phyloP scores from a whole-genome alignment of 768 basidiomycete species.

The Hericium coralloides region DNA sequence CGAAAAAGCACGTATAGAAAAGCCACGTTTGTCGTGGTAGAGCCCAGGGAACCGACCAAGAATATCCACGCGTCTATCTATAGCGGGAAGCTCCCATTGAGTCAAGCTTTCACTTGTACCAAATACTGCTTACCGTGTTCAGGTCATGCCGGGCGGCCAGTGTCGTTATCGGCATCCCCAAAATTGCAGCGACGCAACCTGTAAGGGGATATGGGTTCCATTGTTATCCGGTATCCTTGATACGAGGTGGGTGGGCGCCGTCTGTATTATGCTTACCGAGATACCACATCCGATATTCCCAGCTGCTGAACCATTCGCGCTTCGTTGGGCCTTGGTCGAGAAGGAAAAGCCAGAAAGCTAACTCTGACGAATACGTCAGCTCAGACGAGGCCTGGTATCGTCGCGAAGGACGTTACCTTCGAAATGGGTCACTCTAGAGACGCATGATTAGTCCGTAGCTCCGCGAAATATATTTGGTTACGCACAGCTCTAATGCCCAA shows the following conservation, averaged over 20 bases:
- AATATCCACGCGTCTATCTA: constrained; percentile 74
- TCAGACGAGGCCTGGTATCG: neutral
- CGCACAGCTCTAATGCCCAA: constrained; percentile 76
- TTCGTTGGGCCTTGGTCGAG: constrained; percentile 66
- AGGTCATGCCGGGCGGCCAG: constrained; percentile 50
- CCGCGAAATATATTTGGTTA: neutral
- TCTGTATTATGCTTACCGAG: constrained; percentile 35
- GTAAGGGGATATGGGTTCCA: constrained; percentile 3
- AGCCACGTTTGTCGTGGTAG: constrained; percentile 55
- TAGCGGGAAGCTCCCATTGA: neutral
- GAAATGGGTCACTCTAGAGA: constrained; percentile 61
- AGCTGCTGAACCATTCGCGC: constrained; percentile 71
- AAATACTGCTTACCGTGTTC: constrained; percentile 37
- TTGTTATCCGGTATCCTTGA: neutral
- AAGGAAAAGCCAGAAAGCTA: constrained; percentile 78
- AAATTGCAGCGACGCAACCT: constrained; percentile 57
- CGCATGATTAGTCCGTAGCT: neutral
- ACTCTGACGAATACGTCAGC: constrained; percentile 32
- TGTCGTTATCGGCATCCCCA: constrained; percentile 67
- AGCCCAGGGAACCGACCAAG: constrained; percentile 57
- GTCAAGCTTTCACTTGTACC: neutral
- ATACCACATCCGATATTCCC: constrained; percentile 71
- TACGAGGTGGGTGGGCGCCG: neutral
- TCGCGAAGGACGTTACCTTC: constrained; percentile 43
- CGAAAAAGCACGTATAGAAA: constrained; percentile 65